Conservation (phyloP, 352 stramenopile genomes). For the Blastocystis sp. region DNA sequence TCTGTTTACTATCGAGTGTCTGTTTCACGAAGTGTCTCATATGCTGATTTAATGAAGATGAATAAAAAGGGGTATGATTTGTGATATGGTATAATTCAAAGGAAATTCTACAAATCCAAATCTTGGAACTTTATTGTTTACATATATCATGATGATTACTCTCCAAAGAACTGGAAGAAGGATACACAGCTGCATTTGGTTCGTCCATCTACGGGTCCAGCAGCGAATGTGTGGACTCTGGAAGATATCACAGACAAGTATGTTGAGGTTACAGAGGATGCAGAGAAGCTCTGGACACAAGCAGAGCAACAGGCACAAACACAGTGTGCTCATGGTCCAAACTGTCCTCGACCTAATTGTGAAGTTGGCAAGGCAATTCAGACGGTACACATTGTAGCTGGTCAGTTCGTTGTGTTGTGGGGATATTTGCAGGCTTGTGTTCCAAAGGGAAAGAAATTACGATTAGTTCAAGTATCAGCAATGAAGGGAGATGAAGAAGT, state of each 20-base stretch:
- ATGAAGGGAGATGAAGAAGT: background rate
- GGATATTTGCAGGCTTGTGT: conserved; percentile 40
- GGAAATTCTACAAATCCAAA: background rate
- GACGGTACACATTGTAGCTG: conserved; percentile 28
- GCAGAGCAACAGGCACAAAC: background rate
- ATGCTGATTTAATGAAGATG: background rate
- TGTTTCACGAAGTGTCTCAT: background rate
- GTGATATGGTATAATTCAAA: background rate
- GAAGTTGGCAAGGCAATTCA: conserved; percentile 43
- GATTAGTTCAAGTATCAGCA: conserved; percentile 35
- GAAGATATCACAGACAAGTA: conserved; percentile 30
- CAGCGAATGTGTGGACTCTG: conserved; percentile 7
- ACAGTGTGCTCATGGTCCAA: background rate
- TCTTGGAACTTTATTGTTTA: background rate
- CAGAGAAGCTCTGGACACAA: conserved; percentile 10
- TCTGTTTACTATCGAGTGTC: background rate
- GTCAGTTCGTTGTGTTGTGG: conserved; percentile 49
- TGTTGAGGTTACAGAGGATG: background rate
- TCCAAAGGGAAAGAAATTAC: background rate
- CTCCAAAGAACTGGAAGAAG: background rate
- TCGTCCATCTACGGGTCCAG: background rate
- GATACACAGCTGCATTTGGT: conserved; percentile 30
- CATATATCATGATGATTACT: background rate
- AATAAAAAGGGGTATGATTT: conserved; percentile 6
- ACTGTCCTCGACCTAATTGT: background rate